These are phyloP conservation scores for Bipolaris gigantea DNA, from an alignment of 2,329 filamentous ascomycete species.

Conservation along the genomic window DNA sequence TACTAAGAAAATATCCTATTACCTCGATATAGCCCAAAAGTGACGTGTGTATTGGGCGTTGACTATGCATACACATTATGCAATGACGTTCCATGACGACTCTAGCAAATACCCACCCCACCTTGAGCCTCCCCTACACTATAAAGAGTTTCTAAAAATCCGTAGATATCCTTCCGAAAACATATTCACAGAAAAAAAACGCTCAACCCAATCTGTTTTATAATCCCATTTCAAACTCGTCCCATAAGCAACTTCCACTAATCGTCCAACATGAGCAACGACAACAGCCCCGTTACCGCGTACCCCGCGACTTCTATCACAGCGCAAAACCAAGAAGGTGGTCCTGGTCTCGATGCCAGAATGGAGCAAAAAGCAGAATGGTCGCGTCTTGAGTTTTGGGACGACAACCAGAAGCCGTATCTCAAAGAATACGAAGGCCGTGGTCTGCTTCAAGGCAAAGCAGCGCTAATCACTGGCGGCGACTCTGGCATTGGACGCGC, in stretches of 20 bases:
- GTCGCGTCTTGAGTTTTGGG: constrained; percentile 27
- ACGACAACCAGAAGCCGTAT: constrained; percentile 25
- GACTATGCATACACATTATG: neutral
- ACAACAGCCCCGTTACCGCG: constrained; percentile 20
- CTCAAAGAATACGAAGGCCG: constrained; percentile 28
- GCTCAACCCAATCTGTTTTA: neutral
- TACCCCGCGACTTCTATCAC: constrained; percentile 24
- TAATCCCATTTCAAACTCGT: neutral
- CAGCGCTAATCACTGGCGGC: constrained; percentile 70
- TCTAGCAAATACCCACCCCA: constrained; percentile 7
- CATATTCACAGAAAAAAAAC: neutral
- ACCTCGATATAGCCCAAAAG: neutral
- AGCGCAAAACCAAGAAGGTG: constrained; percentile 21
- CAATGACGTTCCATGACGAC: constrained; percentile 16
- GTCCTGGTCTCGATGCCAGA: constrained; percentile 21
- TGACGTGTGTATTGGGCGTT: constrained; percentile 7
- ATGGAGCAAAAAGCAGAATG: constrained; percentile 23
- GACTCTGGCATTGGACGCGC: constrained; percentile 77
- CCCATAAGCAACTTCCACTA: neutral
- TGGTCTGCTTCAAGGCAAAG: constrained; percentile 32
- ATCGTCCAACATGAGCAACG: constrained; percentile 12
- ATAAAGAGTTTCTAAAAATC: neutral
- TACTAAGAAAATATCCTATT: too few relatives aligned
- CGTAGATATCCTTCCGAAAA: neutral
- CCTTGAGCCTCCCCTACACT: constrained; percentile 2